Percentiles rank a stretch among this genome's conserved stretches.
These are phyloP conservation scores for Mortierella sp. DNA, from an alignment of 371 early-diverging fungal species.

Conservation along the genomic window DNA sequence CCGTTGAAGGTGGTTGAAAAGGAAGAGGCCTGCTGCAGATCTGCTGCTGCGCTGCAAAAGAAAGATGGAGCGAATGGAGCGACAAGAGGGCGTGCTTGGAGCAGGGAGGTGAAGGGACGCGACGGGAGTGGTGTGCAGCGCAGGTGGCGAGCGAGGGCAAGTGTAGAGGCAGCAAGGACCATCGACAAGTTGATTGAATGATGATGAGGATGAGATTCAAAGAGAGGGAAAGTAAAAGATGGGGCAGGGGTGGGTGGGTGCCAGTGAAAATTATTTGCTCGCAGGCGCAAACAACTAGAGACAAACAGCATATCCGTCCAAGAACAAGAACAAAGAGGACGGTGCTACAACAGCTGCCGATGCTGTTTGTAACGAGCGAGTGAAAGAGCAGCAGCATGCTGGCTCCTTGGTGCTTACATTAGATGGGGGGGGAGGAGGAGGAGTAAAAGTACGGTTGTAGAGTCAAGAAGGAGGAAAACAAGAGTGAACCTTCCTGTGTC, in stretches of 20 bases:
- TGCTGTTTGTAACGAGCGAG: background rate
- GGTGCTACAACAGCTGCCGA: background rate
- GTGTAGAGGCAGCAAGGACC: slow-evolving; percentile 20
- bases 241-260: background rate
- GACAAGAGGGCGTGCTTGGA: background rate
- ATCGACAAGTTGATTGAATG: slow-evolving; percentile 7
- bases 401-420: background rate
- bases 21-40: slow-evolving; percentile 1
- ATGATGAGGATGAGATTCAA: slow-evolving; percentile 1
- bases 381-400: too few species aligned
- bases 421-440: background rate
- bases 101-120: background rate
- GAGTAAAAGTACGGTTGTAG: background rate
- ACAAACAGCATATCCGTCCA: background rate
- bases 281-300: background rate
- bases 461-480: background rate
- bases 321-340: background rate
- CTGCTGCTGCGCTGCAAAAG: slow-evolving; percentile 41
- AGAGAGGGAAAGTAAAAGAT: background rate
- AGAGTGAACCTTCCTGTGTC: background rate
- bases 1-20: background rate
- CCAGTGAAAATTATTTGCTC: background rate
- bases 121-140: slow-evolving; percentile 14
- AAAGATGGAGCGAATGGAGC: slow-evolving; percentile 24
- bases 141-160: slow-evolving; percentile 14